Evolutionary conservation across 495 filamentous ascomycete genomes (phyloP).

Genomic region (Staphylotrichum tortipilum): DNA sequence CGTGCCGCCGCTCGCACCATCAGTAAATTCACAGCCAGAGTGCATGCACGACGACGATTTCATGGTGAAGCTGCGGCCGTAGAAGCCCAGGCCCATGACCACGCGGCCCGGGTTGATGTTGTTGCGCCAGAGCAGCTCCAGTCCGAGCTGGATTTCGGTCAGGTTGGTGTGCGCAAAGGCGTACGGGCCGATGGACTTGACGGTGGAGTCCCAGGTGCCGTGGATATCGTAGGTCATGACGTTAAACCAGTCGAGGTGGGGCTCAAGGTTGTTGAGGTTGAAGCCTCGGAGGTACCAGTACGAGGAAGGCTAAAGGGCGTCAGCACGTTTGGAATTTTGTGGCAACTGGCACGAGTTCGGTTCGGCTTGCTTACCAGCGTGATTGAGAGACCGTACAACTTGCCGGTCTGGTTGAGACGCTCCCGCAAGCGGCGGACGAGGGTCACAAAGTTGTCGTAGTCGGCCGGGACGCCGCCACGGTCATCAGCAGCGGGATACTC

Average conservation of each 20-base stretch:
- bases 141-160: constrained; percentile 40
- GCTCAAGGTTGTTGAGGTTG: constrained; percentile 30
- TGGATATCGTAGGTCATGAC: constrained; percentile 48
- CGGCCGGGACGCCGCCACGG: constrained; percentile 27
- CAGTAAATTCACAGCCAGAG: constrained; percentile 22
- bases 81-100: constrained; percentile 42
- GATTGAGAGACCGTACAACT: constrained; percentile 27
- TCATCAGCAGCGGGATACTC: constrained; percentile 35
- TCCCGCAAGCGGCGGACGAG: not conserved
- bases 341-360: constrained; percentile 35
- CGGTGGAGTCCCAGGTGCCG: constrained; percentile 19
- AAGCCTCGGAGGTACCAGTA: constrained; percentile 25
- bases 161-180: constrained; percentile 44
- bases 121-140: constrained; percentile 45
- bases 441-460: constrained; percentile 31
- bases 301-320: not conserved
- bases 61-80: constrained; percentile 35
- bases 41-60: constrained; percentile 9
- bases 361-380: constrained; percentile 18
- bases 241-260: constrained; percentile 43
- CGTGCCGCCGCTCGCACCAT: constrained; percentile 18
- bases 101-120: constrained; percentile 36
- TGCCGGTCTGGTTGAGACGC: not conserved
- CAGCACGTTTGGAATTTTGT: constrained; percentile 36
- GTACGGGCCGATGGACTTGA: constrained; percentile 11